These are phyloP conservation scores for Cystobasidiaceae sp. DNA, from an alignment of 1,284 basidiomycete species.

Conservation along the genomic window DNA sequence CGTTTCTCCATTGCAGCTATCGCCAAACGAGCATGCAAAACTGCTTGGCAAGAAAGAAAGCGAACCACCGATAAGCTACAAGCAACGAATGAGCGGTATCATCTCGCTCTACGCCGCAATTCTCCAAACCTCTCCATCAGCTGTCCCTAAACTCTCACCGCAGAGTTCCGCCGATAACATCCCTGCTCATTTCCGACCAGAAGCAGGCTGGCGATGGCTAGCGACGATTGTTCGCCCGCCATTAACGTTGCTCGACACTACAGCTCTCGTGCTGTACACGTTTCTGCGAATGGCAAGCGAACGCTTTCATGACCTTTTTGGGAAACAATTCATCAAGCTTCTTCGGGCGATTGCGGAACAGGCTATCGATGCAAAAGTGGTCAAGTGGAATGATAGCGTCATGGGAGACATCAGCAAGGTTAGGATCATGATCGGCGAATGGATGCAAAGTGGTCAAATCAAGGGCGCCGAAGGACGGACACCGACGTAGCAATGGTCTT, in stretches of 20 bases:
- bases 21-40: constrained; percentile 59
- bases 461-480: constrained; percentile 20
- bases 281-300: constrained; percentile 68
- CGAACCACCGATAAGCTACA: constrained; percentile 63
- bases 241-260: constrained; percentile 41
- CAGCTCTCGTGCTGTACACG: constrained; percentile 51
- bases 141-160: constrained; percentile 44
- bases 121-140: constrained; percentile 51
- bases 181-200: constrained; percentile 58
- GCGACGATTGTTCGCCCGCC: constrained; percentile 41
- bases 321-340: constrained; percentile 72
- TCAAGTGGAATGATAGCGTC: constrained; percentile 24
- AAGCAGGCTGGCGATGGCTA: constrained; percentile 63
- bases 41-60: constrained; percentile 57
- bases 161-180: constrained; percentile 46
- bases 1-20: background rate
- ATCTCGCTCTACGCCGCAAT: constrained; percentile 84
- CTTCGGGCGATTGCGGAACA: constrained; percentile 23
- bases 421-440: constrained; percentile 25
- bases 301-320: constrained; percentile 61
- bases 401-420: constrained; percentile 28
- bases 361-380: constrained; percentile 7
- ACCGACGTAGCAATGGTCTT: background rate
- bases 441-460: constrained; percentile 24
- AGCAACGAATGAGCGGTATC: constrained; percentile 70